A percentile compares a stretch with the other conserved stretches of the same genome.
These are phyloP conservation scores for Botrytis squamosa DNA, from an alignment of 2,329 filamentous ascomycete genomes.

Conservation along the genomic window DNA sequence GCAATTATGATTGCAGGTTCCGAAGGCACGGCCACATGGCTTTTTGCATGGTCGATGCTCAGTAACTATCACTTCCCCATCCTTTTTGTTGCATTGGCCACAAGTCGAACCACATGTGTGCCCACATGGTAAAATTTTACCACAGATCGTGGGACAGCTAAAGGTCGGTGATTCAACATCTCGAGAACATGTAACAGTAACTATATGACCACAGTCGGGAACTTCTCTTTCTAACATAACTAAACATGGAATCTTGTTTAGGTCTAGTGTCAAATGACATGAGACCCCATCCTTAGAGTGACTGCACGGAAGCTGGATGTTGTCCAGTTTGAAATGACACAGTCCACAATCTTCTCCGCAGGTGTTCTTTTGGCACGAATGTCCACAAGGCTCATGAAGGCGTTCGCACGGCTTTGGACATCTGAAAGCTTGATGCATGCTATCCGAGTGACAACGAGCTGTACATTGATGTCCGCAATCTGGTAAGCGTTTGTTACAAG, in stretches of 20 bases:
- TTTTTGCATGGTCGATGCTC: constrained; percentile 51
- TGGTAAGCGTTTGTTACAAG: constrained; percentile 34
- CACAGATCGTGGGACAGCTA: constrained; percentile 51
- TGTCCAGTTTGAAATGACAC: constrained; percentile 41
- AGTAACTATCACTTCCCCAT: constrained; percentile 35
- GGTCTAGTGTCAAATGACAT: constrained; percentile 48
- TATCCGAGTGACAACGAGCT: constrained; percentile 48
- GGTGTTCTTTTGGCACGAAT: constrained; percentile 43
- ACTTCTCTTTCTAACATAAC: constrained; percentile 48
- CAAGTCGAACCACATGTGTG: constrained; percentile 56
- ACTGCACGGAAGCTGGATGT: constrained; percentile 42
- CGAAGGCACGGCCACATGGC: constrained; percentile 50
- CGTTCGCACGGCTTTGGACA: constrained; percentile 49
- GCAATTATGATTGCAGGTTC: constrained; percentile 59
- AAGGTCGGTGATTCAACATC: constrained; percentile 43
- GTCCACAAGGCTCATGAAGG: constrained; percentile 44
- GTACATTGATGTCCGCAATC: constrained; percentile 50
- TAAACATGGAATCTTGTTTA: constrained; percentile 48
- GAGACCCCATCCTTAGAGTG: constrained; percentile 40
- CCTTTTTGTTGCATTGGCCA: constrained; percentile 46
- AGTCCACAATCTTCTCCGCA: constrained; percentile 47
- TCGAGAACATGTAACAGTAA: constrained; percentile 52
- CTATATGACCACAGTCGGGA: constrained; percentile 54
- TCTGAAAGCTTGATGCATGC: constrained; percentile 47
- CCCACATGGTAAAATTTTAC: constrained; percentile 51